A percentile compares a stretch with the other conserved stretches of the same genome.
These are phyloP conservation scores for Musa acuminata DNA, from an alignment of 176 grass and related monocot species.

Conservation along the genomic window DNA sequence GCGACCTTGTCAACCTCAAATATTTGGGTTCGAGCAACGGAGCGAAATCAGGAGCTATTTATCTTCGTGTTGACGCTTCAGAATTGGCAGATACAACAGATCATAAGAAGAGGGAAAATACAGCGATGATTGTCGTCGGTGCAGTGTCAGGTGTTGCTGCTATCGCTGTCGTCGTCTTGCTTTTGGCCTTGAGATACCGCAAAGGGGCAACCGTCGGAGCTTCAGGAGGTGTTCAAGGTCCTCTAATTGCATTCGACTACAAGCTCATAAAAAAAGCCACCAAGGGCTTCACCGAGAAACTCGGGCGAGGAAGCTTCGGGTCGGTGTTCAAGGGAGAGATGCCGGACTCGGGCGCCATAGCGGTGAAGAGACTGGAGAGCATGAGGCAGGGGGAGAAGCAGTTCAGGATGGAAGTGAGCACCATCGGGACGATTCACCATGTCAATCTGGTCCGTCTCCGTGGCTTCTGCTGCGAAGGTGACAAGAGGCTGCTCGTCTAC, in stretches of 20 bases:
- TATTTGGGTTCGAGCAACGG: neutral
- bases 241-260: conserved; percentile 1
- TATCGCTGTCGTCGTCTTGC: neutral
- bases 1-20: too few species aligned
- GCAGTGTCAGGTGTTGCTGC: neutral
- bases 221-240: neutral
- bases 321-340: conserved; percentile 1
- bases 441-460: too few species aligned
- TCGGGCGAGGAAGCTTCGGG: too few species aligned
- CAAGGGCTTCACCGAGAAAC: too few species aligned
- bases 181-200: neutral
- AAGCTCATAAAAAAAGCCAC: neutral
- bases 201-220: neutral
- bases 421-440: too few species aligned
- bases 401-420: too few species aligned
- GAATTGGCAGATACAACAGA: too few species aligned
- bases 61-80: neutral
- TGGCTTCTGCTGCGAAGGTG: too few species aligned
- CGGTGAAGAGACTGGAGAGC: conserved; percentile 10
- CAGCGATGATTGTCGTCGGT: neutral
- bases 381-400: neutral
- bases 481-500: too few species aligned
- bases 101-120: too few species aligned
- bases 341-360: neutral
- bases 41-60: neutral